Percentiles rank a stretch among this genome's conserved stretches.
phyloP scores from a whole-genome alignment of 306 rosid species.

The Cucumis cinereus region DNA sequence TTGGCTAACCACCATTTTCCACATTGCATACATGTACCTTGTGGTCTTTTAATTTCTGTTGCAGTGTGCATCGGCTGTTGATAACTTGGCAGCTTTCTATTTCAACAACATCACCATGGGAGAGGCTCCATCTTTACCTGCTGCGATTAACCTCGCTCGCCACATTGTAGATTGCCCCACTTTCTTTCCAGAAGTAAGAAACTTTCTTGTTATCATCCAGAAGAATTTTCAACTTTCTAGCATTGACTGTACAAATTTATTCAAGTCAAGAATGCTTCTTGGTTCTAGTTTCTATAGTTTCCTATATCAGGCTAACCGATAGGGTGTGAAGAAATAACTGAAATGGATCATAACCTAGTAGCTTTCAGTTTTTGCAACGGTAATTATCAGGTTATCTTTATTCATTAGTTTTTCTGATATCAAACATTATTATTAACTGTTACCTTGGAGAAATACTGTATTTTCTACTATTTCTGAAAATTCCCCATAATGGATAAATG shows the following conservation, averaged over 20 bases:
- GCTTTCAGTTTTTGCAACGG: not conserved
- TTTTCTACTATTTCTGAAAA: no score
- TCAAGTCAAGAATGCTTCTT: not conserved
- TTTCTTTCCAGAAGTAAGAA: slow-evolving; percentile 84
- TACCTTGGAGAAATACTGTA: no score
- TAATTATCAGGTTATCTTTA: not conserved
- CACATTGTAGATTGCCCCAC: slow-evolving; percentile 82
- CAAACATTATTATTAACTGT: not conserved
- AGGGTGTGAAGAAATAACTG: not conserved
- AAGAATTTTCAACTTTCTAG: not conserved
- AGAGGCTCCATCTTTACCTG: slow-evolving; percentile 73
- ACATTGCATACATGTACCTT: not conserved
- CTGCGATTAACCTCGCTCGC: slow-evolving; percentile 74
- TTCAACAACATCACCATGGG: slow-evolving; percentile 93
- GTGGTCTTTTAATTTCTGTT: slow-evolving; percentile 13
- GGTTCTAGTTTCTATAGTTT: not conserved
- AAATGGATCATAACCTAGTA: not conserved
- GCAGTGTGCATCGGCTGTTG: slow-evolving; percentile 99
- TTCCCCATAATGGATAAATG: no score
- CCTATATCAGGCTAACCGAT: not conserved
- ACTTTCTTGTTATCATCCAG: not conserved
- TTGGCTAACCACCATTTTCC: not conserved
- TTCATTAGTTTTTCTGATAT: not conserved
- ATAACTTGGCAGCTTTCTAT: slow-evolving; percentile 85
- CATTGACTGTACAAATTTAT: not conserved